These are phyloP conservation scores for Botrytis byssoidea DNA, from an alignment of 2,329 filamentous ascomycete species.

Conservation along the genomic window DNA sequence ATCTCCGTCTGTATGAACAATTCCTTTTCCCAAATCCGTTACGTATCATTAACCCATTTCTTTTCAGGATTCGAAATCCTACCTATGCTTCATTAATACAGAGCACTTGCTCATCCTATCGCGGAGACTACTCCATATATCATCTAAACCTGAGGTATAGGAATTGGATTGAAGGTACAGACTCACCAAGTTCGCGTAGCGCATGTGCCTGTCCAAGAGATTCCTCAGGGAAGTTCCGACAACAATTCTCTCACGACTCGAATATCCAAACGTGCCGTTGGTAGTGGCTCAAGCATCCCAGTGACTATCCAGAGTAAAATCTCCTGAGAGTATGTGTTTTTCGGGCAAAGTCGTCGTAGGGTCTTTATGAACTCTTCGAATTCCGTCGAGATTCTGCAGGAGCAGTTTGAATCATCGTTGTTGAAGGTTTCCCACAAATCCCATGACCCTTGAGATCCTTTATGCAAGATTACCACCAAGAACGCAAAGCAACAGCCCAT, in stretches of 20 bases:
- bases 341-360: not conserved
- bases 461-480: not conserved
- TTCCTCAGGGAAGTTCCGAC: not conserved
- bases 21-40: not conserved
- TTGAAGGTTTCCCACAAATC: not conserved
- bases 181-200: rapidly evolving
- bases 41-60: not conserved
- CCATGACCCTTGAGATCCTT: not conserved
- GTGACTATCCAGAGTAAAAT: not conserved
- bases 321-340: no score
- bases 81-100: not conserved
- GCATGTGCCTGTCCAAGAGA: not conserved
- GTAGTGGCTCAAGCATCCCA: not conserved
- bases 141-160: not conserved
- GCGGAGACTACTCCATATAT: not conserved
- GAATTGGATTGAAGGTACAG: no score
- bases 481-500: not conserved
- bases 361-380: not conserved
- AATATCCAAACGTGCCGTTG: not conserved
- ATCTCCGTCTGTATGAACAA: not conserved
- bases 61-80: no score
- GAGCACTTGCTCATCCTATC: not conserved
- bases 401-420: not conserved
- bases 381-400: not conserved
- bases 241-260: not conserved